Evolutionary conservation across 2,329 filamentous ascomycete genomes (phyloP), one percentile per base, ranked within the genome.

Genomic region (Paraphoma sp.): DNA sequence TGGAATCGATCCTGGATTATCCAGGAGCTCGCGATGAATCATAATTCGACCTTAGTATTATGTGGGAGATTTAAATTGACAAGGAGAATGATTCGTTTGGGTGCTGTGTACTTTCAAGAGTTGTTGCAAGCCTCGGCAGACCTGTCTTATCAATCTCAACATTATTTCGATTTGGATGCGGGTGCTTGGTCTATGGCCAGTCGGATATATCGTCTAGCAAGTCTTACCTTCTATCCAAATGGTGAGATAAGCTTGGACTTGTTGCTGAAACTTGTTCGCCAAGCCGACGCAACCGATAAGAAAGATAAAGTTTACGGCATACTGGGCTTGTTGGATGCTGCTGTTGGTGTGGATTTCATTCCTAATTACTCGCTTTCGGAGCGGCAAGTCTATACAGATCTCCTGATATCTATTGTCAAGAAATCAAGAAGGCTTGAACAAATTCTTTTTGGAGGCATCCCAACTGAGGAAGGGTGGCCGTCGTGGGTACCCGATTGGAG

Each of bases 1-100:
- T 48, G 46, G 46, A 48, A 48, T 40, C 46, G 46, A 48, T 38
- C 46, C 16, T 48, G 46, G 46, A 48, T 48, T 40, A 48, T 48
- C 17, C 31, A 48, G 31, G 46, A 48, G 46, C 46, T 48, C 31
- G 46, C 46, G 46, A 48, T 48, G 46, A 48, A 48, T 48, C 23
- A 50, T 12, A 50, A 43, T 29, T 43, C 48, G 14, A 50, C 23
- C 31, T 50, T 50, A 40, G 30, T 50, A 30, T 2, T 50, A 18
- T 50, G 48, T 40, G 48, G 48, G 23, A 43, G 31, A 31, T 43
- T 43, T n/a, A 43, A 43, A 29, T 31, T 50, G 38, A 50, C 38
- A 29, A 31, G 48, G 17, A 43, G 48, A 33, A 50, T 50, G 38
- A 43, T 50, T 28, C 38, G 48, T 48, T 50, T 50, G 23, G 48